These are phyloP conservation scores for Stephania yunnanensis DNA, from an alignment of 164 flowering plant genomes.

Conservation along the genomic window DNA sequence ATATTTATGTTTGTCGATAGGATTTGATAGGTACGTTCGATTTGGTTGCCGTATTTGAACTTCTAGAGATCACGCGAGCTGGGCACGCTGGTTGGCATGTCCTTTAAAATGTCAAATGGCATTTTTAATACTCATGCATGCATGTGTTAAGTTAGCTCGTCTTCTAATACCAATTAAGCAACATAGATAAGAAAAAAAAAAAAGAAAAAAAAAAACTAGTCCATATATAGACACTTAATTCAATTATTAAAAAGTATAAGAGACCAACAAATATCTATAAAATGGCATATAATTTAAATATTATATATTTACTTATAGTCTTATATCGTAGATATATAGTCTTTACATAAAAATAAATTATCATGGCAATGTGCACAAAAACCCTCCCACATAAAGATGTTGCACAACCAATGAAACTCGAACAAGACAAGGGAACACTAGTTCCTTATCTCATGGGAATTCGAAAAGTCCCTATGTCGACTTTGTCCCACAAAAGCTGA, in stretches of 20 bases:
- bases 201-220: no score
- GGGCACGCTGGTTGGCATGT: not conserved
- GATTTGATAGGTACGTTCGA: not conserved
- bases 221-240: no score
- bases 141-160: no score
- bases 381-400: not conserved
- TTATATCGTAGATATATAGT: not conserved
- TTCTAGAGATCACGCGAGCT: not conserved
- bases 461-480: not conserved
- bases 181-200: no score
- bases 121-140: no score
- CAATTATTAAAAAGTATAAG: no score
- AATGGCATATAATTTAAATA: no score
- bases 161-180: no score
- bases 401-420: not conserved
- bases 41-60: not conserved
- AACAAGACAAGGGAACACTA: not conserved
- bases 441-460: conserved; percentile 2
- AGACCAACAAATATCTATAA: no score
- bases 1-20: not conserved
- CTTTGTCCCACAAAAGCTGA: not conserved
- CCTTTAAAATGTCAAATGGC: no score
- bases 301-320: no score
- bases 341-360: not conserved
- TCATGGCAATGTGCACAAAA: not conserved